Conservation (phyloP, 495 filamentous ascomycete genomes). For the Pyrenula aspistea region DNA sequence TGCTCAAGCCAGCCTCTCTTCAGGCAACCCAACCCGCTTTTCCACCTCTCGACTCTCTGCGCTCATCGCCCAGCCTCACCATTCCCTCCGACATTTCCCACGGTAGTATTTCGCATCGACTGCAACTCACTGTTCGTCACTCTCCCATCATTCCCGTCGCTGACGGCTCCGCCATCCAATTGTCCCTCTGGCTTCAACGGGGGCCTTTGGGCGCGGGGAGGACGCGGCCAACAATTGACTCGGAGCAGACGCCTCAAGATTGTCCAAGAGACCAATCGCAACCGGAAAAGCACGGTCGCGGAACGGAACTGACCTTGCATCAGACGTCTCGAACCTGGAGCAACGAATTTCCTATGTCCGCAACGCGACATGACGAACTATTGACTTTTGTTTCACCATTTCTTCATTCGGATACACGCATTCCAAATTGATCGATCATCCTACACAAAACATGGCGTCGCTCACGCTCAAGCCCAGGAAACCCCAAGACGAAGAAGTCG, state of each 20-base stretch:
- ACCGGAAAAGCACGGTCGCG: too few relatives aligned
- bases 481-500: constrained; percentile 47
- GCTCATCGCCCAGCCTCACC: constrained; percentile 1
- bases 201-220: background rate
- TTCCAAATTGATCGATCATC: background rate
- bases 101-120: background rate
- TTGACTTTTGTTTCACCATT: background rate
- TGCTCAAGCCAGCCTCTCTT: background rate
- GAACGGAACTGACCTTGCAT: too few relatives aligned
- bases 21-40: background rate
- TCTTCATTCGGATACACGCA: background rate
- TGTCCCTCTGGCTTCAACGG: background rate
- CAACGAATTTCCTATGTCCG: background rate
- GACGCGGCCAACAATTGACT: background rate
- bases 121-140: background rate
- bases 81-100: background rate
- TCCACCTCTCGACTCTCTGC: background rate
- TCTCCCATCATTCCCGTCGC: background rate
- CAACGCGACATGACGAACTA: background rate
- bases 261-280: too few relatives aligned
- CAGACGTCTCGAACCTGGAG: background rate
- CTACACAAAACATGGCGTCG: constrained; percentile 35
- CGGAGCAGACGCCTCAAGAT: background rate
- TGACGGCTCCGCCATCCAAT: constrained; percentile 2
- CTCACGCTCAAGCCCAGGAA: constrained; percentile 42